Conservation (phyloP, 371 early-diverging fungal species). For the Parasitella parasitica region DNA sequence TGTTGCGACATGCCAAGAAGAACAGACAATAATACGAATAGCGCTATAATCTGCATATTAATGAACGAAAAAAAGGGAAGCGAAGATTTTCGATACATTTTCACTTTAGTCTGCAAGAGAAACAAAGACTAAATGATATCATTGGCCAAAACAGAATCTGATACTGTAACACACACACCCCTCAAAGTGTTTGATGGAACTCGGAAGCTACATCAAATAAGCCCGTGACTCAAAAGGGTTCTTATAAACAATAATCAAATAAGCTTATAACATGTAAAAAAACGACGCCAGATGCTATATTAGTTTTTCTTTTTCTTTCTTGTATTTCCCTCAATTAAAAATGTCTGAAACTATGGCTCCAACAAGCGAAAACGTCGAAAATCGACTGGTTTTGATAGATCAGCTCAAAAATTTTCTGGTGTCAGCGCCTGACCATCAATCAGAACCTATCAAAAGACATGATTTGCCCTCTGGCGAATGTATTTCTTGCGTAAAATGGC, state of each 20-base stretch:
- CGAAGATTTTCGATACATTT: not conserved
- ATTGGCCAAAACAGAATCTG: slow-evolving; percentile 2
- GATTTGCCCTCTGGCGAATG: slow-evolving; percentile 76
- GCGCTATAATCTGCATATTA: slow-evolving; percentile 1
- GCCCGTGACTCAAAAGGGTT: slow-evolving; percentile 11
- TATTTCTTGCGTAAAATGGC: slow-evolving; percentile 79
- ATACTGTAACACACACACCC: slow-evolving; percentile 19
- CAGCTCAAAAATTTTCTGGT: slow-evolving; percentile 56
- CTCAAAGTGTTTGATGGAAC: slow-evolving; percentile 7
- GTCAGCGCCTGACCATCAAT: slow-evolving; percentile 50
- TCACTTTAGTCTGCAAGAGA: slow-evolving; percentile 2
- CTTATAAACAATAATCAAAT: not conserved
- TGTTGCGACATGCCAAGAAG: not conserved
- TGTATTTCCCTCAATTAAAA: slow-evolving; percentile 3
- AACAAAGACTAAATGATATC: not conserved
- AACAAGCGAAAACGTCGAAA: slow-evolving; percentile 27
- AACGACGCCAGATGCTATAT: not conserved
- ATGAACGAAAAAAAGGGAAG: slow-evolving; percentile 1
- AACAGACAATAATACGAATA: not conserved
- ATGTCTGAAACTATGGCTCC: slow-evolving; percentile 15
- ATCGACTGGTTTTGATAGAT: slow-evolving; percentile 43
- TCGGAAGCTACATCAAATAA: slow-evolving; percentile 10
- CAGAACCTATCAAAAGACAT: slow-evolving; percentile 36
- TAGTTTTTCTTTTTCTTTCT: slow-evolving; percentile 14
- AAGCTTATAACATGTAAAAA: slow-evolving; percentile 1